Evolutionary conservation across 139 green algal genomes (phyloP), one percentile per base, ranked within the genome.

Genomic region (Picochlorum sp.): DNA sequence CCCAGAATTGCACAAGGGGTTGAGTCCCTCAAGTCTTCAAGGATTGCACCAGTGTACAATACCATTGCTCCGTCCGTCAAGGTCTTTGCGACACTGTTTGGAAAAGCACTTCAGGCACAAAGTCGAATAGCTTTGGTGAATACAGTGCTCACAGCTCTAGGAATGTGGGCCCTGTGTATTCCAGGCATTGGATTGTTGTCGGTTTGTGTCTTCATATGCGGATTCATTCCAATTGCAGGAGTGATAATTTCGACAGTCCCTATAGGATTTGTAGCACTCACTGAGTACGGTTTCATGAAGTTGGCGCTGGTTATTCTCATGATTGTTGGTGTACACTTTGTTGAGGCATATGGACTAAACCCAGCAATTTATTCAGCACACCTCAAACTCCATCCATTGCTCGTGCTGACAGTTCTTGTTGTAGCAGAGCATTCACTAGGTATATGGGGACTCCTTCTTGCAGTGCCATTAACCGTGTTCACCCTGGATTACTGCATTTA

Each of bases 141-240:
- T 77, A 97, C 90, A n/a, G 78, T 73, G 13, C 71, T 97, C 10
- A 97, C 91, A 1, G 79, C 77, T 0, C 20, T 86, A 18, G 91
- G 91, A 69, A 94, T 96, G 81, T 94, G 84, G 75, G 23, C 77
- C 10, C 76, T 97, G 56, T 45, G 76, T 1, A 86, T 97, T 20
- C 88, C 92, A 0, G 86, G 88, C 55, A 74, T 95, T 3, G 86
- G 80, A 21, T 79, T 95, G 30, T 77, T 97, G 14, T 90, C 84
- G 1, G 73, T 96, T 9, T 92, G 96, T 64, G 91, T 97, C 11
- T 97, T 97, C 75, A 76, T 94, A 34, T 96, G 90, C 81, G 81
- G 70, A 71, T 95, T 95, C 77, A 92, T 95, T 57, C 88, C 88
- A 55, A 89, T 96, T 44, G 89, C 88, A 6, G 89, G 89, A n/a